Evolutionary conservation across 1,284 basidiomycete species (phyloP).

Genomic region (Boletus nobilissimus): DNA sequence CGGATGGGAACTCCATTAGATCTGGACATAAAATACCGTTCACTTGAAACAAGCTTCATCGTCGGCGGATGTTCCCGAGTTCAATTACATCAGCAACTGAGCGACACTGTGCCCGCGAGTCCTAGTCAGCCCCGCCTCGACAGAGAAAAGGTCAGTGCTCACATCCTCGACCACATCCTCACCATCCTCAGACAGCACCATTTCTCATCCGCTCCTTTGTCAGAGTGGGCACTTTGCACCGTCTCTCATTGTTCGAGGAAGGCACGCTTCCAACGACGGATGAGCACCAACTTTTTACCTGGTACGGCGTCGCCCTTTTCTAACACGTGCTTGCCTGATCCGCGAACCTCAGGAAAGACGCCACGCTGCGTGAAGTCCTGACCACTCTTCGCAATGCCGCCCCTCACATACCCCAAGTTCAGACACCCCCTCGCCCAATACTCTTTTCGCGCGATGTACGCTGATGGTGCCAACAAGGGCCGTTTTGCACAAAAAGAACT

Average conservation of each 20-base stretch:
- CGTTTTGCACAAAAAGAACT: conserved; percentile 78
- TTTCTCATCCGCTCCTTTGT: conserved; percentile 85
- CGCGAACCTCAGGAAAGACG: conserved; percentile 69
- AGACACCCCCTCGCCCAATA: conserved; percentile 81
- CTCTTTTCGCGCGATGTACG: conserved; percentile 79
- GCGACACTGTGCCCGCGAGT: conserved; percentile 51
- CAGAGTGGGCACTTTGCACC: conserved; percentile 80
- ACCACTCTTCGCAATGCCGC: conserved; percentile 76
- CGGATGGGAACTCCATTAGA: too few species aligned
- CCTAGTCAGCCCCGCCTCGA: conserved; percentile 50
- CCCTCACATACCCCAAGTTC: conserved; percentile 70
- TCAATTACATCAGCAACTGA: conserved; percentile 34
- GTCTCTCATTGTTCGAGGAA: conserved; percentile 76
- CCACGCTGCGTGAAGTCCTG: conserved; percentile 78
- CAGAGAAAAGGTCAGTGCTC: conserved; percentile 53
- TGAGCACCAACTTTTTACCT: conserved; percentile 81
- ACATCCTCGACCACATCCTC: background rate
- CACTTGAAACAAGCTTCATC: background rate
- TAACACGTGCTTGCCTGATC: conserved; percentile 3
- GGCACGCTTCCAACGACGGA: conserved; percentile 76
- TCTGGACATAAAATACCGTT: too few species aligned
- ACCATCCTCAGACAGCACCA: conserved; percentile 66
- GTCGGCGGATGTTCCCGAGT: background rate
- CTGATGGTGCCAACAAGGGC: conserved; percentile 75
- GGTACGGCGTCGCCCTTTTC: conserved; percentile 54